Percentiles rank a stretch among this genome's conserved stretches.
These are phyloP conservation scores for Ballota nigra DNA, from an alignment of 257 asterid genomes.

Conservation along the genomic window DNA sequence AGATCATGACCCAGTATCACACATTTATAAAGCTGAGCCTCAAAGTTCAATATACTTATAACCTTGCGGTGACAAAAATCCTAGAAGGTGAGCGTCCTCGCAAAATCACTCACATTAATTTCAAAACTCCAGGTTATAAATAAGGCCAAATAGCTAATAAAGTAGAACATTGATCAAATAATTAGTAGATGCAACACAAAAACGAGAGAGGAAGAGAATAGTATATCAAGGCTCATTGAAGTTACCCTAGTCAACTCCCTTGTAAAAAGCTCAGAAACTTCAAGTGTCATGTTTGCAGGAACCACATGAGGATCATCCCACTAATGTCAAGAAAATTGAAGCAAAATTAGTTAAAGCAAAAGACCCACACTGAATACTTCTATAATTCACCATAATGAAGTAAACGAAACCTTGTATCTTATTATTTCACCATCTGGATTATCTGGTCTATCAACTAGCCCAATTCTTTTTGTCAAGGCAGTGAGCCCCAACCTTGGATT, in stretches of 20 bases:
- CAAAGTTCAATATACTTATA: background rate
- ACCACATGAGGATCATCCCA: slow-evolving; percentile 95
- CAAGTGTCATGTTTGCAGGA: slow-evolving; percentile 83
- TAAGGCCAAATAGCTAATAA: background rate
- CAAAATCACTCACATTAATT: background rate
- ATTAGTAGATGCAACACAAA: background rate
- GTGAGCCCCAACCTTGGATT: slow-evolving; percentile 90
- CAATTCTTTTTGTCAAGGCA: slow-evolving; percentile 77
- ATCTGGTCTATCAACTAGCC: slow-evolving; percentile 72
- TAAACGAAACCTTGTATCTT: slow-evolving; percentile 63
- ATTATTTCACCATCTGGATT: slow-evolving; percentile 83
- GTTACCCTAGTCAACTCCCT: slow-evolving; percentile 94
- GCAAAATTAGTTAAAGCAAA: slow-evolving; percentile 18
- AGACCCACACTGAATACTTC: slow-evolving; percentile 17
- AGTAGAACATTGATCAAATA: background rate
- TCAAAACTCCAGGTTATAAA: background rate
- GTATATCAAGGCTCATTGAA: slow-evolving; percentile 22
- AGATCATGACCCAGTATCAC: background rate
- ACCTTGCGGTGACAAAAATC: background rate
- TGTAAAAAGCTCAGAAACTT: slow-evolving; percentile 89
- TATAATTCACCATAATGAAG: slow-evolving; percentile 16
- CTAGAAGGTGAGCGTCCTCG: background rate
- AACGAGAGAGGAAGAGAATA: background rate
- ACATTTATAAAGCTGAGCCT: background rate
- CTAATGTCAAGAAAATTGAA: slow-evolving; percentile 41